A percentile compares a stretch with the other conserved stretches of the same genome.
Evolutionary conservation across 129 eudicot species (phyloP).

Genomic region (Flaveria bidentis): DNA sequence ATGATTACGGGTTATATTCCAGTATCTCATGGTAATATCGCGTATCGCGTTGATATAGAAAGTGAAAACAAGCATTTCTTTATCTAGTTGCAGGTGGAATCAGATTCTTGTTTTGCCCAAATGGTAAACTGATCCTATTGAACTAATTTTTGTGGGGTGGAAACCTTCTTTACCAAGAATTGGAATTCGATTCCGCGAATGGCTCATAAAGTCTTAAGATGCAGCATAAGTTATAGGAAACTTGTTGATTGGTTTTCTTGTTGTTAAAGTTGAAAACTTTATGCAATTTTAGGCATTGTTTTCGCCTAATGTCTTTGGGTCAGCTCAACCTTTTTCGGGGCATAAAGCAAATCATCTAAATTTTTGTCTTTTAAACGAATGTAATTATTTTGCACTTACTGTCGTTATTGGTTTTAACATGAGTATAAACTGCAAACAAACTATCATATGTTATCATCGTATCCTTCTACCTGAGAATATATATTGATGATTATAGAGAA

Average conservation of each 20-base stretch:
- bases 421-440: too few species aligned
- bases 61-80: neutral
- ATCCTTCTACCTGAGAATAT: too few species aligned
- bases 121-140: neutral
- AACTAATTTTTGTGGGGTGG: neutral
- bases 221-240: constrained; percentile 16
- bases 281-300: neutral
- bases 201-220: neutral
- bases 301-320: neutral
- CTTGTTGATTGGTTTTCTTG: constrained; percentile 7
- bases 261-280: constrained; percentile 10
- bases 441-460: too few species aligned
- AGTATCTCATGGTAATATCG: neutral
- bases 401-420: too few species aligned
- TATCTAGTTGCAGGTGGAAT: constrained; percentile 24
- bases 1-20: constrained; percentile 23
- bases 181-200: neutral
- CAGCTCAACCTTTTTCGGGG: too few species aligned
- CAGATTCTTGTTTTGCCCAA: constrained; percentile 23
- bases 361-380: too few species aligned
- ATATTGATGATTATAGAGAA: too few species aligned
- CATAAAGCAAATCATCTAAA: too few species aligned
- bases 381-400: too few species aligned
- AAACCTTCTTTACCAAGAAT: neutral
- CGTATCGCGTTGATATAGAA: neutral